Evolutionary conservation across 495 filamentous ascomycete species (phyloP).

Genomic region (Hapsidospora chrysogenum): DNA sequence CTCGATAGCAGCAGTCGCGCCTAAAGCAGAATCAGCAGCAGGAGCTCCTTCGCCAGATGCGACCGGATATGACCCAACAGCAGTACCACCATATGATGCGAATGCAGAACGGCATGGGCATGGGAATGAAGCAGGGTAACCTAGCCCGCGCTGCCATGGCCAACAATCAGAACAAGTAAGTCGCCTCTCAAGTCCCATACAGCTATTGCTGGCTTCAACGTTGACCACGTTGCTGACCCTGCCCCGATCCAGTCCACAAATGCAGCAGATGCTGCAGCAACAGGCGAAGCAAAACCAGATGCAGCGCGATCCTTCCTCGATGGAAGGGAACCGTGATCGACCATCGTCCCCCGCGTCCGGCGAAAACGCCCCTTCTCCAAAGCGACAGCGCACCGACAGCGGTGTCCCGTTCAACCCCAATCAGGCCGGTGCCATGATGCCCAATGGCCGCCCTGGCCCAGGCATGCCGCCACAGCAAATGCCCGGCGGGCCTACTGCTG

Average conservation of each 20-base stretch:
- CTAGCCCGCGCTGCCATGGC: conserved; percentile 60
- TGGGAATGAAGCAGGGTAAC: conserved; percentile 26
- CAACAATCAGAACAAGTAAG: conserved; percentile 60
- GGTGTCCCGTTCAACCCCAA: conserved; percentile 48
- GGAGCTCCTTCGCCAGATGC: conserved; percentile 49
- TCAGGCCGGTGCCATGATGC: conserved; percentile 49
- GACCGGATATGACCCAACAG: conserved; percentile 28
- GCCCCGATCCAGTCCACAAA: conserved; percentile 35
- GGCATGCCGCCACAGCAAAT: conserved; percentile 58
- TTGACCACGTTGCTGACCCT: conserved; percentile 1
- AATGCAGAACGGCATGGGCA: conserved; percentile 30
- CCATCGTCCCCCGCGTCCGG: conserved; percentile 66
- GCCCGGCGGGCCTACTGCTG: conserved; percentile 22
- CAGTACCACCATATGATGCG: conserved; percentile 42
- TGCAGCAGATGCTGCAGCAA: conserved; percentile 47
- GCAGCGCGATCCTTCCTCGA: conserved; percentile 71
- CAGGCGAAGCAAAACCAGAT: conserved; percentile 52
- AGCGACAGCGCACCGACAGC: conserved; percentile 72
- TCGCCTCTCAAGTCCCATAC: no score
- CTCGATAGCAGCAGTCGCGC: conserved; percentile 43
- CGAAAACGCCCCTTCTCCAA: conserved; percentile 86
- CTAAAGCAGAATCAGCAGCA: conserved; percentile 50
- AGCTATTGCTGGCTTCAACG: no score
- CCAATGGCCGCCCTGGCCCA: conserved; percentile 57
- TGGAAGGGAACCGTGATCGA: conserved; percentile 69